phyloP scores from a whole-genome alignment of 2,329 filamentous ascomycete genomes.

The Xylariaceae sp. region DNA sequence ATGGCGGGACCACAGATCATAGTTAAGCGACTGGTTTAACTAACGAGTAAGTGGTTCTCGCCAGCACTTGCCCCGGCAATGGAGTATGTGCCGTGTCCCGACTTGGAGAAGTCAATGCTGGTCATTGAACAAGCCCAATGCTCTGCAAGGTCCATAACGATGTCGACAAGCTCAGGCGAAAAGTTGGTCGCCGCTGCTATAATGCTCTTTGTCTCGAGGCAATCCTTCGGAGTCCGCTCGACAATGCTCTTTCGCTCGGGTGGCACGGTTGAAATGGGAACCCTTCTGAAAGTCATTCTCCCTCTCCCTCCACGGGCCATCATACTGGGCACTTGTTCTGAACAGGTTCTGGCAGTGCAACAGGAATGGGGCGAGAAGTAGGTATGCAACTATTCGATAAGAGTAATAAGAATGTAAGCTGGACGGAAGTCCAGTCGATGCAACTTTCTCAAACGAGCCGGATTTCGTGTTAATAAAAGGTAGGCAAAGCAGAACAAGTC shows the following conservation, averaged over 20 bases:
- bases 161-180: constrained; percentile 51
- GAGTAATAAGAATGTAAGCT: no score
- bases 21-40: not conserved
- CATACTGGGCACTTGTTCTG: constrained; percentile 14
- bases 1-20: not conserved
- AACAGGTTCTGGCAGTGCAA: constrained; percentile 2
- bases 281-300: constrained; percentile 13
- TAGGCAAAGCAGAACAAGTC: no score
- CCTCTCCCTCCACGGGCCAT: constrained; percentile 19
- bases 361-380: no score
- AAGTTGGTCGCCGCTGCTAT: constrained; percentile 40
- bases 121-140: constrained; percentile 53
- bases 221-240: constrained; percentile 34
- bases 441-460: no score
- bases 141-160: constrained; percentile 54
- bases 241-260: constrained; percentile 14
- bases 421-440: no score
- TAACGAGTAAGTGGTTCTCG: constrained; percentile 39
- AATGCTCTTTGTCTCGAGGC: constrained; percentile 43
- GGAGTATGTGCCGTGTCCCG: constrained; percentile 3
- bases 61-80: constrained; percentile 16
- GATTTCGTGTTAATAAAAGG: no score
- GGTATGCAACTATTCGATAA: no score
- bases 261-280: constrained; percentile 7
- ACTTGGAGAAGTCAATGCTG: constrained; percentile 26